These are phyloP conservation scores for Melampsora americana DNA, from an alignment of 1,284 basidiomycete species.

Conservation along the genomic window DNA sequence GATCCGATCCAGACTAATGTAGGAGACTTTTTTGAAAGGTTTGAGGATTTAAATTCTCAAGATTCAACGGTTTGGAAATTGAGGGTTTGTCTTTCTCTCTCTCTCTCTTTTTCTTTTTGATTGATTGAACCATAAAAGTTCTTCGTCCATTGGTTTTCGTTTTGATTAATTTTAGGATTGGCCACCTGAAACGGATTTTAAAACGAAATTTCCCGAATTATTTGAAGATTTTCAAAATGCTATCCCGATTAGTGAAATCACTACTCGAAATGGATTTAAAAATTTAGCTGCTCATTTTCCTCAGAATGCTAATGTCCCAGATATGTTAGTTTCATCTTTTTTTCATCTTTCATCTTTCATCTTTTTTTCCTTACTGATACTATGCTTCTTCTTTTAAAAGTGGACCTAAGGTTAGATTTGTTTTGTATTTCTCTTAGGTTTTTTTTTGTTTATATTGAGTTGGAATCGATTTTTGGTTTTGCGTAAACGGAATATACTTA, in stretches of 20 bases:
- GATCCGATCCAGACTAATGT: conserved; percentile 25
- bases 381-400: neutral
- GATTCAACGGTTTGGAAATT: conserved; percentile 42
- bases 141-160: no score
- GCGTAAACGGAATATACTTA: conserved; percentile 35
- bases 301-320: conserved; percentile 48
- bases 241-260: conserved; percentile 50
- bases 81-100: conserved; percentile 14
- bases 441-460: neutral
- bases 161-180: conserved; percentile 46
- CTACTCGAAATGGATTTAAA: conserved; percentile 48
- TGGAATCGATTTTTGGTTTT: neutral
- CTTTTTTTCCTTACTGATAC: neutral
- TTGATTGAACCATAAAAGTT: no score
- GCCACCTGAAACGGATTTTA: conserved; percentile 50
- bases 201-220: conserved; percentile 49
- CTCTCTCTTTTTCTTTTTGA: neutral
- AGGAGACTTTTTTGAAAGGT: conserved; percentile 6
- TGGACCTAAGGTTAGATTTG: neutral
- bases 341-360: neutral
- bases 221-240: conserved; percentile 50
- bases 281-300: conserved; percentile 51
- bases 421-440: neutral
- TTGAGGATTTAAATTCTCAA: conserved; percentile 47
- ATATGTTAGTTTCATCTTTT: conserved; percentile 46